Evolutionary conservation across 352 stramenopile species (phyloP), one percentile per base, ranked within the genome.

Genomic region (Aphanomyces invadans): DNA sequence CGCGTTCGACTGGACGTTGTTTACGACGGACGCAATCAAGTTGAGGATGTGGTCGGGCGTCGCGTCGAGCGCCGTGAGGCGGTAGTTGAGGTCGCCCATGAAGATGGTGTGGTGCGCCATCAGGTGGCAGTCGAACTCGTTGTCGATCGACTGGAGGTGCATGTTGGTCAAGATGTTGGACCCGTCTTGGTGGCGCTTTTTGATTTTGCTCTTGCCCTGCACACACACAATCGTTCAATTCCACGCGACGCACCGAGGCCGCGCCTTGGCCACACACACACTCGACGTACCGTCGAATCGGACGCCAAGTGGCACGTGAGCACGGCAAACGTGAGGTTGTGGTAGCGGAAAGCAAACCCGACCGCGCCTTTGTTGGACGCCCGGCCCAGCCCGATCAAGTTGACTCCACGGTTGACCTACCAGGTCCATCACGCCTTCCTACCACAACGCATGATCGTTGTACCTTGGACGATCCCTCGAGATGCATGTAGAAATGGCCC

Each of bases 301-400:
- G 89, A 95, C 26, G 88, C 81, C 29, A 97, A 74, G 68, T 97
- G 89, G 48, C 84, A 93, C 72, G 81, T 87, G 23, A 95, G 80
- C 45, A 97, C 94, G 4, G 82, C 82, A 56, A 96, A 90, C 2
- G 82, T 92, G 7, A 80, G 87, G 70, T 96, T 86, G 65, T 85
- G 88, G 64, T 95, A 92, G 12, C 86, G 84, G 63, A 97, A 92
- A 0, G 80, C 79, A 36, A 97, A 83, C 23, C 88, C 87, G 17
- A 95, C 88, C n/a, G 83, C 86, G 48, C 89, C 89, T 73, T 97
- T 97, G 75, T 96, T 97, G 45, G 84, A 89, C 32, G 88, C 86
- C 5, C 83, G 81, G 0, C 83, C 82, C 33, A 94, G 88, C 0
- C 90, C 61, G 9, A 93, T 69, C 33, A 93, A 68, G 4, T 83